A percentile compares a stretch with the other conserved stretches of the same genome.
Conservation (phyloP, 768 basidiomycete species). For the Rhizopogon vinicolor region DNA sequence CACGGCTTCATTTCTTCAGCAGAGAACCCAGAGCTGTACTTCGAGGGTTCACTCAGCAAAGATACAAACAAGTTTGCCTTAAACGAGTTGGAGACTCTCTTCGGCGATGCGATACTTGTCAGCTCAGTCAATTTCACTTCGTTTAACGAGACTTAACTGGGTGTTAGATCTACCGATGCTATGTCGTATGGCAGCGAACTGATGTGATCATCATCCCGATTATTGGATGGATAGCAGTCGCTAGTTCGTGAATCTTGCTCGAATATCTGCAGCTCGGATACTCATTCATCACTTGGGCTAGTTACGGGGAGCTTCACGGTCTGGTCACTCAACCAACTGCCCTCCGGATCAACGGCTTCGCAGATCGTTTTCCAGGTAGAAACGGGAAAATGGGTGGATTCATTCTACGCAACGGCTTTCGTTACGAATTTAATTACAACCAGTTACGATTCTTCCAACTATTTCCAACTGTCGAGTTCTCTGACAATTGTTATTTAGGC, state of each 20-base stretch:
- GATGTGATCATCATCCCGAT: background rate
- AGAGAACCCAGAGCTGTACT: background rate
- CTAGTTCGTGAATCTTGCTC: background rate
- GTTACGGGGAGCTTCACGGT: background rate
- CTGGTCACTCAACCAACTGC: background rate
- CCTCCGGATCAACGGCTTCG: background rate
- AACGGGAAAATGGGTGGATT: conserved; percentile 7
- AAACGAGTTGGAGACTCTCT: conserved; percentile 7
- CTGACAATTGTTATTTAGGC: background rate
- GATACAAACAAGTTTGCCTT: conserved; percentile 6
- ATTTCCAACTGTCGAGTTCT: background rate
- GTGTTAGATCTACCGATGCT: too few relatives aligned
- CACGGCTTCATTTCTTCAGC: background rate
- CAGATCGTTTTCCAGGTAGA: conserved; percentile 3
- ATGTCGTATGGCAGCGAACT: too few relatives aligned
- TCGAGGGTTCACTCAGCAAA: background rate
- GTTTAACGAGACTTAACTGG: background rate
- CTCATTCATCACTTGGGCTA: background rate
- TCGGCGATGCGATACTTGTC: conserved; percentile 14
- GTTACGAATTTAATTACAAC: conserved; percentile 8
- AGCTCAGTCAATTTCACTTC: background rate
- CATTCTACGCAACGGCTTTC: conserved; percentile 7
- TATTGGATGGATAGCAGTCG: background rate
- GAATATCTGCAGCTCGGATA: background rate
- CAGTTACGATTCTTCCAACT: background rate